phyloP scores from a whole-genome alignment of 768 basidiomycete species.

The Collybia nuda region DNA sequence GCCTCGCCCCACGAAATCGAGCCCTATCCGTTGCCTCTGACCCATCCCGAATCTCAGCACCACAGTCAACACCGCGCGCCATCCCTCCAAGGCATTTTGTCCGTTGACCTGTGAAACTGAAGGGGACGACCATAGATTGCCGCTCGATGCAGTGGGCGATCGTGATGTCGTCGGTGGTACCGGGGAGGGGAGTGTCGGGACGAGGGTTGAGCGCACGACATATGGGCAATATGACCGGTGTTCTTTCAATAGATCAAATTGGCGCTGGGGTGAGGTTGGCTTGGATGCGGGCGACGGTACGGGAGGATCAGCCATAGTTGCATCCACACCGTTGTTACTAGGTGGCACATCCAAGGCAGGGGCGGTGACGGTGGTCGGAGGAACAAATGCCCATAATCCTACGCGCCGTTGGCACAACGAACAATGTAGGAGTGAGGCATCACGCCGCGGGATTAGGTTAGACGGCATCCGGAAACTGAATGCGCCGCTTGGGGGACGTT shows the following conservation, averaged over 20 bases:
- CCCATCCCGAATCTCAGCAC: conserved; percentile 66
- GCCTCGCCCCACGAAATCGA: conserved; percentile 15
- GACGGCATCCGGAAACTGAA: conserved; percentile 24
- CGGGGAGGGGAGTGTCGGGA: conserved; percentile 54
- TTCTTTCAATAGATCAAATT: conserved; percentile 76
- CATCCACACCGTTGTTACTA: not conserved
- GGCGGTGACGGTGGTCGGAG: conserved; percentile 5
- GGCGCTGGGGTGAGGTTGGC: conserved; percentile 36
- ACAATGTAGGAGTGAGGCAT: conserved; percentile 61
- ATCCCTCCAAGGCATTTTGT: conserved; percentile 58
- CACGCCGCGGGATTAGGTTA: conserved; percentile 24
- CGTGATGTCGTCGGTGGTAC: conserved; percentile 12
- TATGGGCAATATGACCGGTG: conserved; percentile 89
- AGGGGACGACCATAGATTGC: conserved; percentile 16
- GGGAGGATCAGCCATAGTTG: conserved; percentile 7
- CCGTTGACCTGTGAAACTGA: conserved; percentile 25
- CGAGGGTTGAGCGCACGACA: conserved; percentile 63
- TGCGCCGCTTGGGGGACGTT: conserved; percentile 15
- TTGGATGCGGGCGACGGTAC: conserved; percentile 22
- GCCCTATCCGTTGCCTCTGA: conserved; percentile 46
- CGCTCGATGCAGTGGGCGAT: conserved; percentile 18
- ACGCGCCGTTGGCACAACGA: conserved; percentile 74
- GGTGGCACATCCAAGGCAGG: not conserved
- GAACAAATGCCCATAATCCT: conserved; percentile 73
- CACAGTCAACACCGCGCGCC: conserved; percentile 75